These are phyloP conservation scores for Falciphora oryzae DNA, from an alignment of 2,329 filamentous ascomycete genomes.

Conservation along the genomic window DNA sequence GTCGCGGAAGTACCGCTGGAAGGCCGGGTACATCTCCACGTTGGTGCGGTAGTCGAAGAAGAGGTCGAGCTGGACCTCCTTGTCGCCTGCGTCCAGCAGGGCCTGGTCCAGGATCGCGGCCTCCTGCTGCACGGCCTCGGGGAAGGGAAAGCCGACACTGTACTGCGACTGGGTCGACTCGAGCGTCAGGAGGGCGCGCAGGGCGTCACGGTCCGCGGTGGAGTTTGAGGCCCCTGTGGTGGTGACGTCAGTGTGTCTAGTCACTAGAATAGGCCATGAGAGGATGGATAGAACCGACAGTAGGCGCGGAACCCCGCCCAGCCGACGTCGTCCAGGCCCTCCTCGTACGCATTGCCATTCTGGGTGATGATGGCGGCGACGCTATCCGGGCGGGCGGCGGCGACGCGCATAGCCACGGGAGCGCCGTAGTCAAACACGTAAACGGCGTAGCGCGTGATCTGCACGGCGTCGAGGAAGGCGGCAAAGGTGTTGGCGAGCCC, in stretches of 20 bases:
- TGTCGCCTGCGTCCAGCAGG: conserved; percentile 40
- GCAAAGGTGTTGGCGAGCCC: conserved; percentile 41
- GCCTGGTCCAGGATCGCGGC: conserved; percentile 45
- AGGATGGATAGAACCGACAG: too few relatives aligned
- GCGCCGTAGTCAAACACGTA: conserved; percentile 62
- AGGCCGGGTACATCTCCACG: conserved; percentile 43
- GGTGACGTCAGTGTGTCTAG: too few relatives aligned
- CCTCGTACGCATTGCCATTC: conserved; percentile 56
- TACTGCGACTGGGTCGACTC: conserved; percentile 32
- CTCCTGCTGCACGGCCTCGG: conserved; percentile 33
- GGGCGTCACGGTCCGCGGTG: conserved; percentile 24
- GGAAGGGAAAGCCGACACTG: not conserved
- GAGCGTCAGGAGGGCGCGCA: conserved; percentile 30
- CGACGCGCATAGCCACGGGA: conserved; percentile 47
- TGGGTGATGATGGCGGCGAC: conserved; percentile 50
- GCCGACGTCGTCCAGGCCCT: conserved; percentile 44
- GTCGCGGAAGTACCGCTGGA: conserved; percentile 48
- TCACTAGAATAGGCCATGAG: too few relatives aligned
- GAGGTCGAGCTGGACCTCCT: conserved; percentile 49
- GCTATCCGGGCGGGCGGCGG: conserved; percentile 38
- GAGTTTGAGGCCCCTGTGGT: conserved; percentile 20
- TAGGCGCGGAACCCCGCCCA: conserved; percentile 41
- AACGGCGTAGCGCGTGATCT: conserved; percentile 41
- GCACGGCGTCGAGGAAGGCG: conserved; percentile 42
- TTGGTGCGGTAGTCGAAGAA: conserved; percentile 55